phyloP scores from a whole-genome alignment of 129 eudicot species.

The Calendula officinalis region DNA sequence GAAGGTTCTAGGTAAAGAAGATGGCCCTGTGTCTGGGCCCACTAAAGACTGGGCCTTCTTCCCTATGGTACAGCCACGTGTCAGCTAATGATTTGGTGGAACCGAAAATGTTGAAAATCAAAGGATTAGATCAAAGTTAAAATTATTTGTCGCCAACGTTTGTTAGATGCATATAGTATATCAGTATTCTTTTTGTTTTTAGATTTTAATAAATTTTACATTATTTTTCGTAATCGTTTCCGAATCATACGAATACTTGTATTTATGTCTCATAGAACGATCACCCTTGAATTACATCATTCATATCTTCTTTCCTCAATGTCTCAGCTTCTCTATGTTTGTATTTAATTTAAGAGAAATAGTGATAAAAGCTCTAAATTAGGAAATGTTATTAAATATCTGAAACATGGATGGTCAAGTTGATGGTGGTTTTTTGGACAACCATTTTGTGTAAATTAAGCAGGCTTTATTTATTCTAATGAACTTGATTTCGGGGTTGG shows the following conservation, averaged over 20 bases:
- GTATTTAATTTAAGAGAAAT: no score
- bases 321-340: no score
- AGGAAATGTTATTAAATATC: no score
- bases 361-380: no score
- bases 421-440: no score
- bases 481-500: no score
- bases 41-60: constrained; percentile 71
- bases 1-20: constrained; percentile 59
- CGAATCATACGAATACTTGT: background rate
- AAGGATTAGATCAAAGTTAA: background rate
- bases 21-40: constrained; percentile 36
- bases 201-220: constrained; percentile 22
- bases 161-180: constrained; percentile 30
- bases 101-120: background rate
- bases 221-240: background rate
- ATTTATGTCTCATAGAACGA: background rate
- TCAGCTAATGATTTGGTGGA: constrained; percentile 30
- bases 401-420: no score
- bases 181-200: constrained; percentile 22
- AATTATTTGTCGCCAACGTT: constrained; percentile 5
- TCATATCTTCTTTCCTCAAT: background rate
- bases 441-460: no score
- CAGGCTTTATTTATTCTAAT: no score
- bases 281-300: background rate
- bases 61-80: constrained; percentile 64